Base-by-base conservation (phyloP, 371 early-diverging fungal species). In the Umbelopsis sp. region DNA sequence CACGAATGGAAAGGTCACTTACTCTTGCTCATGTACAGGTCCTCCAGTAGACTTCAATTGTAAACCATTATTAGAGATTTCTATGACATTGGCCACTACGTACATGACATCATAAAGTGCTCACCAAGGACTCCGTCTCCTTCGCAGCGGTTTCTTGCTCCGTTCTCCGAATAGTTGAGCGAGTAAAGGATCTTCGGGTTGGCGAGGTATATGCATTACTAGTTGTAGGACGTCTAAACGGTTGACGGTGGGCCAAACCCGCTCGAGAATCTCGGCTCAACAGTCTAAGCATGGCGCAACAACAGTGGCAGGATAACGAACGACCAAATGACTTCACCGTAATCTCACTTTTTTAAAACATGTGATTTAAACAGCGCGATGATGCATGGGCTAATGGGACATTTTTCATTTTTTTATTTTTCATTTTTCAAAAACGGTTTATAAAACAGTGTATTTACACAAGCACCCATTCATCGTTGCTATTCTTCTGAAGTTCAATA, bases 391-490 rank as follows among this genome's bases (percentile, higher is more conserved):
- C 4, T 29, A 29, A 29, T 29, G 29, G 22, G 29, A 29, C 4
- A 29, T 29, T 29, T 29, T 29, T 22, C 22, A 22, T 22, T 22
- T 41, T 41, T 41, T 41, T 7, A 41, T 41, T 41, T 41, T 41
- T 3, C 0, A 8, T 51, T 22, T 22, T 51, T 51, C 57, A 57
- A 57, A 35, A 18, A 32, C 7, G 16, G 14, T 3, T 3, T 18
- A 50, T 29, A 29, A 18, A 12, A 29, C 11, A 18, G 12, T 44
- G 11, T 45, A 51, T 69, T 71, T 71, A 74, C 51, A 74, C 66
- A 41, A 74, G 63, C 14, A 32, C 45, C 69, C 72, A 74, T 45
- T 67, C 65, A 24, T 57, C 46, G 37, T 68, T 48, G 38, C 41
- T 50, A 48, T 50, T 18, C n/a, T 38, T 66, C 24, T 44, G 0